Base-by-base conservation (phyloP, 2,329 filamentous ascomycete species). In the Paecilomyces sp. region DNA sequence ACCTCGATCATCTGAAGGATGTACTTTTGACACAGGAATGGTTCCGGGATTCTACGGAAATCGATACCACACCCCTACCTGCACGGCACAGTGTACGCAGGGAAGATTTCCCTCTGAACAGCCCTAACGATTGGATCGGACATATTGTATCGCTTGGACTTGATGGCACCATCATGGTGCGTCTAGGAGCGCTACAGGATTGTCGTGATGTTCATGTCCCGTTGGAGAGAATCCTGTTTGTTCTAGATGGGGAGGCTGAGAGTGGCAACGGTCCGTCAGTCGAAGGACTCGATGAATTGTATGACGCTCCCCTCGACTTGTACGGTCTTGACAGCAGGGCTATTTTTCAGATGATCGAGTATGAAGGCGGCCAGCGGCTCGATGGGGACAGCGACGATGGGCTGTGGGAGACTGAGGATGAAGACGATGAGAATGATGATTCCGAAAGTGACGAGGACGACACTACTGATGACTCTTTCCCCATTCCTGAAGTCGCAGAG, bases 121-220 rank as follows among this genome's bases (percentile, higher is more conserved):
- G 25, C 3, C 57, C 56, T 8, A 53, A 73, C 6, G 76, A 80
- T 41, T 86, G 84, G 80, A 74, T 85, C 58, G 84, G 84, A 18
- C 82, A 85, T 65, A 77, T 87, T 2, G 74, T 85, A 22, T 80
- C 83, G 55, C 72, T 83, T 2, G 77, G 78, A 12, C 66, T 82
- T 3, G 81, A 85, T 65, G 84, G 84, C 1, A 74, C 73, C 6
- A 68, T 84, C 9, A 80, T 78, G 0, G 75, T 87, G 30, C 77
- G 84, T n/a, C 72, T 86, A 18, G 80, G 81, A 51, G 81, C 78
- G 11, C 71, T 79, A 4, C 69, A 77, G 15, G 71, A 77, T n/a
- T 77, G 80, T 12, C 69, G 74, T 55, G 83, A 86, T 64, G 70
- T 86, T 31, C 72, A 70, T 13, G 68, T 85, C 11, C 68, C 76